Evolutionary conservation across 176 grass and related monocot genomes (phyloP).

Genomic region (barley (Hordeum vulgare)): MorexV3_pseudomolecules_assembly NC_058520.1:150353846-150354345

Average conservation of each 20-base stretch:
- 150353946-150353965: background rate
- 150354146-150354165: too few species aligned
- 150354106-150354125: background rate
- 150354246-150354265: too few species aligned
- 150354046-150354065: constrained; percentile 10
- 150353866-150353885: background rate
- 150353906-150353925: background rate
- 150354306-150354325: too few species aligned
- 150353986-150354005: background rate
- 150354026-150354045: background rate
- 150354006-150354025: background rate
- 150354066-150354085: constrained; percentile 6
- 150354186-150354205: too few species aligned
- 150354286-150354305: too few species aligned
- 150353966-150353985: background rate
- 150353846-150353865: background rate
- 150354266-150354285: too few species aligned
- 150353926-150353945: background rate
- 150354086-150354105: background rate
- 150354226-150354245: too few species aligned
- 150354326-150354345: background rate
- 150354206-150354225: too few species aligned
- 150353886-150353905: constrained; percentile 15
- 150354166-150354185: too few species aligned
- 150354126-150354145: too few species aligned